Conservation (phyloP, 495 filamentous ascomycete species). For the Thermothielavioides terrestris region DNA sequence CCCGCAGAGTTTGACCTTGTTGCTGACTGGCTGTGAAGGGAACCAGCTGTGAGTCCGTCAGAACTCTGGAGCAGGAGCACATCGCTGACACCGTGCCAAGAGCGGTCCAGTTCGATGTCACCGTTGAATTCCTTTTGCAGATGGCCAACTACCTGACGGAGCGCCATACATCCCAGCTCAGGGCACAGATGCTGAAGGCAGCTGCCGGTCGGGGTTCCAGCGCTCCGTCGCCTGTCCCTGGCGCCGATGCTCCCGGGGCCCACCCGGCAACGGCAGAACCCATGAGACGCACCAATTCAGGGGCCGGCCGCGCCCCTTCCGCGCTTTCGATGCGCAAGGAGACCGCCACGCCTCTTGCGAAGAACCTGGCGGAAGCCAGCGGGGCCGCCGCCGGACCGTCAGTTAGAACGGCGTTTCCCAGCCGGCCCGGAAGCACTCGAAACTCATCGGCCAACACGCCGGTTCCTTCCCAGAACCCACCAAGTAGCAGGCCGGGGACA, state of each 20-base stretch:
- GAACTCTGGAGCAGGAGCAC: background rate
- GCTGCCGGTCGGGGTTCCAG: constrained; percentile 39
- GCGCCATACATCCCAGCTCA: constrained; percentile 76
- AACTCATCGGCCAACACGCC: constrained; percentile 53
- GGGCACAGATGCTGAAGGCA: constrained; percentile 81
- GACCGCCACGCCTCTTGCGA: constrained; percentile 33
- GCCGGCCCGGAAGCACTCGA: constrained; percentile 39
- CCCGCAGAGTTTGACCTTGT: constrained; percentile 4
- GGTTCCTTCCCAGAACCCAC: constrained; percentile 32
- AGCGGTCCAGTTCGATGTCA: constrained; percentile 50
- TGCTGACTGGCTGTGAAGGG: constrained; percentile 51
- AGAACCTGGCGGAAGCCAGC: constrained; percentile 31
- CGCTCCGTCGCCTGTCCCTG: constrained; percentile 44
- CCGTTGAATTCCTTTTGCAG: constrained; percentile 80
- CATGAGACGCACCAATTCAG: constrained; percentile 50
- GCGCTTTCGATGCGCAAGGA: constrained; percentile 59
- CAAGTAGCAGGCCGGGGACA: constrained; percentile 4
- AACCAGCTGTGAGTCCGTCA: constrained; percentile 56
- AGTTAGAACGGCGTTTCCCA: constrained; percentile 21
- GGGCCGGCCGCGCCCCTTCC: constrained; percentile 53
- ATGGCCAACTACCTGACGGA: constrained; percentile 95
- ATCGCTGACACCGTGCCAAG: constrained; percentile 28
- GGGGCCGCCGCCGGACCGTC: constrained; percentile 28
- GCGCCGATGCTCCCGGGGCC: constrained; percentile 36
- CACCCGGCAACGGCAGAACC: constrained; percentile 40